Percentiles rank a stretch among this genome's conserved stretches.
Evolutionary conservation across 495 filamentous ascomycete genomes (phyloP).

Genomic region (Annulohypoxylon bovei): DNA sequence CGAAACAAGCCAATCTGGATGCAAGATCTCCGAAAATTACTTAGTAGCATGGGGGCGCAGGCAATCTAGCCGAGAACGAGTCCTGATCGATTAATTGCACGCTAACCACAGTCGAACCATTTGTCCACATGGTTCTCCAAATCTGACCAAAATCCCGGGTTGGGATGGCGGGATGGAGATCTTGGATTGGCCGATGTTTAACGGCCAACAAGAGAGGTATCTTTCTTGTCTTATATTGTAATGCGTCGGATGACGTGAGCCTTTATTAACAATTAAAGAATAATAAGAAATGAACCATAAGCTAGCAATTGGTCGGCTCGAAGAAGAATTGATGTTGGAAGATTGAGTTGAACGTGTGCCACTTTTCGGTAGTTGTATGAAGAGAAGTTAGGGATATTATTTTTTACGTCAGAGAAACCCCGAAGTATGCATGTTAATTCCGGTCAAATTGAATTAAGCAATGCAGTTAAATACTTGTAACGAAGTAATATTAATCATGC

Average conservation of each 20-base stretch:
- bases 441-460: neutral
- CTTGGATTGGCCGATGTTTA: slow-evolving; percentile 36
- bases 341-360: neutral
- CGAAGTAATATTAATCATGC: neutral
- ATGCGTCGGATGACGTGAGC: slow-evolving; percentile 26
- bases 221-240: slow-evolving; percentile 11
- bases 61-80: slow-evolving; percentile 42
- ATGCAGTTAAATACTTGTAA: neutral
- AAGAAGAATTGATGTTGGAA: neutral
- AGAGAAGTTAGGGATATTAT: neutral
- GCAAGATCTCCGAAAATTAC: slow-evolving; percentile 42
- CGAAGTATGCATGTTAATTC: neutral
- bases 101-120: slow-evolving; percentile 40
- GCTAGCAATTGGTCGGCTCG: neutral
- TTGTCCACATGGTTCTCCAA: slow-evolving; percentile 45
- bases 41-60: slow-evolving; percentile 41
- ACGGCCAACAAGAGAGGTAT: slow-evolving; percentile 6
- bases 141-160: slow-evolving; percentile 42
- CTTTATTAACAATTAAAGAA: neutral
- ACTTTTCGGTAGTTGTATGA: neutral
- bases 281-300: neutral
- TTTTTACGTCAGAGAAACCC: neutral
- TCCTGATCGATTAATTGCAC: slow-evolving; percentile 44
- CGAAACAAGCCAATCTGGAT: slow-evolving; percentile 43
- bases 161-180: slow-evolving; percentile 31